Conservation (phyloP, 176 grass and related monocot species). For the Aegilops speltoides region DNA sequence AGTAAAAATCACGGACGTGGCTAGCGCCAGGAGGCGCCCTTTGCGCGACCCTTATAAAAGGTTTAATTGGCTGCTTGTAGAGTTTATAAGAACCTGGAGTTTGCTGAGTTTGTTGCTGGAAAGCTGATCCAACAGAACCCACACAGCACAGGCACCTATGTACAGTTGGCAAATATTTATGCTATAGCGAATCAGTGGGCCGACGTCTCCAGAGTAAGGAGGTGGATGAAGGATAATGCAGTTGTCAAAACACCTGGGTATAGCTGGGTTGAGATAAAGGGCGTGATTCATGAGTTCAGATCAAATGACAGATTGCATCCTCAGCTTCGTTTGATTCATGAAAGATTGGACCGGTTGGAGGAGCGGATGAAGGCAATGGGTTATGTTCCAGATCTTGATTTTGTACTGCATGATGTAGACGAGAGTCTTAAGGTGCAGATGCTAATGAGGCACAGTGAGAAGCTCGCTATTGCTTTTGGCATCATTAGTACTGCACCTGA, state of each 20-base stretch:
- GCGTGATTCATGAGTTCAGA: conserved; percentile 55
- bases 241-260: conserved; percentile 71
- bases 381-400: conserved; percentile 56
- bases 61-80: conserved; percentile 60
- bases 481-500: conserved; percentile 47
- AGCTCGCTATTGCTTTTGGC: conserved; percentile 68
- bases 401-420: conserved; percentile 52
- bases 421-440: conserved; percentile 55
- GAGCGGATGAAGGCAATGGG: conserved; percentile 49
- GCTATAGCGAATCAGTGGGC: conserved; percentile 45
- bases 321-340: conserved; percentile 57
- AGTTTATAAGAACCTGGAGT: conserved; percentile 60
- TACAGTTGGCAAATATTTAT: conserved; percentile 69
- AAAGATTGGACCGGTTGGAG: conserved; percentile 45
- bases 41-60: no score
- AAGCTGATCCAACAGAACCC: conserved; percentile 59
- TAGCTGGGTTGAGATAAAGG: conserved; percentile 70
- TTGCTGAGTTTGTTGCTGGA: conserved; percentile 59
- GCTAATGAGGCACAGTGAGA: conserved; percentile 77
- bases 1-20: no score
- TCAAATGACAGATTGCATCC: conserved; percentile 69
- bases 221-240: conserved; percentile 61
- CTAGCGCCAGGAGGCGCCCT: no score
- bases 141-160: conserved; percentile 47
- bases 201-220: conserved; percentile 64